Conservation (phyloP, 208 protist genomes). For the Acanthamoeba lenticulata region DNA sequence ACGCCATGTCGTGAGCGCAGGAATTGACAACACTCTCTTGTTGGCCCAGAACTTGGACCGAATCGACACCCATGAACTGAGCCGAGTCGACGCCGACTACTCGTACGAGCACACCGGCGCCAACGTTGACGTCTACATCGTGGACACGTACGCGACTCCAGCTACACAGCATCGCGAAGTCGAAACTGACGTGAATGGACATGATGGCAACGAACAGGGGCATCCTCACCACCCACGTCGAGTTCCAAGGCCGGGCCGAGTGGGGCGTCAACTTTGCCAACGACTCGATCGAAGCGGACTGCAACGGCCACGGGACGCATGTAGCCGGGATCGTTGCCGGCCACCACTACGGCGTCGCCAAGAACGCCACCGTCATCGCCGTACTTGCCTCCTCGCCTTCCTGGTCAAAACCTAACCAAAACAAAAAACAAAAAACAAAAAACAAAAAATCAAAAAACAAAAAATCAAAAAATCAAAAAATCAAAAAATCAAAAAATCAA, state of each 20-base stretch:
- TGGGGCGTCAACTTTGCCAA: conserved; percentile 68
- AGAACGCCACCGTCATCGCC: conserved; percentile 66
- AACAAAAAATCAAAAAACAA: too few species aligned
- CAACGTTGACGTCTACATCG: conserved; percentile 62
- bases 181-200: neutral
- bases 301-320: conserved; percentile 75
- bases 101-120: neutral
- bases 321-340: conserved; percentile 59
- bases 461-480: too few species aligned
- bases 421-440: too few species aligned
- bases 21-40: neutral
- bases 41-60: conserved; percentile 19
- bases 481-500: too few species aligned
- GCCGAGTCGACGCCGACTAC: neutral
- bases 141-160: conserved; percentile 61
- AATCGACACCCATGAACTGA: neutral
- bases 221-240: conserved; percentile 1
- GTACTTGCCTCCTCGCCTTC: neutral
- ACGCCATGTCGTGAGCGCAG: neutral
- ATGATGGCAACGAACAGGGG: neutral
- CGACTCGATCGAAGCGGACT: neutral
- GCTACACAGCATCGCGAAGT: neutral
- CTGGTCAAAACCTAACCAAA: too few species aligned
- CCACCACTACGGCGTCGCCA: conserved; percentile 54
- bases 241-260: conserved; percentile 46